phyloP scores from a whole-genome alignment of 805 yeast genomes.

The Metschnikowia santaceciliae region DNA sequence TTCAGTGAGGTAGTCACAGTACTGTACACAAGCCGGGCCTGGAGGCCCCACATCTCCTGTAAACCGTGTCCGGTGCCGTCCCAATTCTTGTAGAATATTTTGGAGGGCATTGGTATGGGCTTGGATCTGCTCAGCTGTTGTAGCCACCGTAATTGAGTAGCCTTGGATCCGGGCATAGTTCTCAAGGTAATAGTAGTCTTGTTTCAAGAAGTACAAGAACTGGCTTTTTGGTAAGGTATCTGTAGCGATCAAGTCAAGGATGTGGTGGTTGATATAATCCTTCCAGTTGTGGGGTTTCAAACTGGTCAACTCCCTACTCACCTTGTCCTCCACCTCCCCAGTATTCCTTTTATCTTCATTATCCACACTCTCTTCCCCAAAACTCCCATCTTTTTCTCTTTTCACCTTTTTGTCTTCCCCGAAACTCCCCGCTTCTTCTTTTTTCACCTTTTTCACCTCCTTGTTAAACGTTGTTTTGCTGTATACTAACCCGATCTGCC shows the following conservation, averaged over 20 bases:
- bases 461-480: no score
- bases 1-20: conserved; percentile 56
- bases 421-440: background rate
- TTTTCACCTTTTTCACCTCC: background rate
- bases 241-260: conserved; percentile 50
- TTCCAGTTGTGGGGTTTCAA: conserved; percentile 40
- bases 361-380: no score
- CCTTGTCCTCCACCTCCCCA: no score
- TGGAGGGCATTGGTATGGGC: conserved; percentile 48
- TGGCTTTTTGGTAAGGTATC: conserved; percentile 46
- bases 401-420: no score
- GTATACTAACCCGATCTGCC: no score
- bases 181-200: conserved; percentile 68
- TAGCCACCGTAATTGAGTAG: conserved; percentile 60
- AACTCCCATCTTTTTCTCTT: no score
- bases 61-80: conserved; percentile 51
- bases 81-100: conserved; percentile 53
- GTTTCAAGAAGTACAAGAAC: conserved; percentile 53
- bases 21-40: conserved; percentile 54
- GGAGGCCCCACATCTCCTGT: conserved; percentile 38
- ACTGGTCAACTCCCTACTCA: background rate
- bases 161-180: conserved; percentile 66
- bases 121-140: conserved; percentile 47
- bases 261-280: conserved; percentile 56
- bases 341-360: no score